Base-by-base conservation (phyloP, 2,329 filamentous ascomycete species). In the Arthrobotrys sinensis region DNA sequence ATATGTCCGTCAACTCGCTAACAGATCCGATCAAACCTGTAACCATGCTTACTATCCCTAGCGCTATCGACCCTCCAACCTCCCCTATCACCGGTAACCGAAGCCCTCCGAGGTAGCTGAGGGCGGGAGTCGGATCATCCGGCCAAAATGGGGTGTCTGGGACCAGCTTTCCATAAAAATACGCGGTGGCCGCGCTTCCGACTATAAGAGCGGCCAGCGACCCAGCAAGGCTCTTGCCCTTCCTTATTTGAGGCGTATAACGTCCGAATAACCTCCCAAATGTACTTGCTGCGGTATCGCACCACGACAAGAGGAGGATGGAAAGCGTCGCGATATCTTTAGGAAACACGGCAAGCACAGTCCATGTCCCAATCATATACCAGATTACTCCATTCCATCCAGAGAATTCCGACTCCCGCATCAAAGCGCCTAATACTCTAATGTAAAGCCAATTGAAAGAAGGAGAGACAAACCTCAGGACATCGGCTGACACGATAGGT, bases 341-440 rank as follows among this genome's bases (percentile, higher is more conserved):
- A 80, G 94, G 93, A 84, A 96, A 93, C 84, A 93, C 93, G 81
- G 90, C 90, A 80, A 98, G 89, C 14, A 95, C 93, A 36, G 91
- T 88, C 90, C 94, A 97, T 32, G 94, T 91, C 71, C 96, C 96
- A 6, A 97, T 89, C 8, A 99, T 89, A 85, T 98, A 99, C 87
- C 93, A 97, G 81, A 99, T 96, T 81, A 98, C 95, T 65, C 96
- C 96, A 84, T 99, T 99, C 88, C 93, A 99, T 64, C 94, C 93
- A 57, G 91, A 88, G 81, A 95, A 97, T 85, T 99, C 96, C 80
- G 92, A 96, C 86, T 99, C 96, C 68, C 96, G 92, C 96, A 99
- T 99, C 81, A 99, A 87, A 0, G 94, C 93, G 55, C 96, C 96
- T 12, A 98, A 86, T 43, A 89, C 88, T 71, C 89, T 90, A 82